These are phyloP conservation scores for Mallotus japonicus DNA, from an alignment of 441 rosid genomes.

Conservation along the genomic window DNA sequence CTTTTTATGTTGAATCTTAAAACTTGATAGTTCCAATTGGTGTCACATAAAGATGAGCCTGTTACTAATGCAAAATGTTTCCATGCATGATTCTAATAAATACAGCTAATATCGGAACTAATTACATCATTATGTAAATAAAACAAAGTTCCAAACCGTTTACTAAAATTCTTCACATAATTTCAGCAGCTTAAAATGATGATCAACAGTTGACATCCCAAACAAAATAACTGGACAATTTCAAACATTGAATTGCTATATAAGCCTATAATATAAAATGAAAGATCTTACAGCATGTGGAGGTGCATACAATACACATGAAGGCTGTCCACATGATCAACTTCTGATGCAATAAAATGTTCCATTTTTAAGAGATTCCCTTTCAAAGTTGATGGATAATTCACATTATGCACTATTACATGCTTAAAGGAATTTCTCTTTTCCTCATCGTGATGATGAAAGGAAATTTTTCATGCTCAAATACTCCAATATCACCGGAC, in stretches of 20 bases:
- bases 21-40: too few relatives aligned
- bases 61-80: too few relatives aligned
- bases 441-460: too few relatives aligned
- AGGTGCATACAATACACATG: not conserved
- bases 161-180: not conserved
- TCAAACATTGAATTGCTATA: not conserved
- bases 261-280: not conserved
- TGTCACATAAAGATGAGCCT: too few relatives aligned
- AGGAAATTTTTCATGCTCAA: too few relatives aligned
- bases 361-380: not conserved
- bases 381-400: not conserved
- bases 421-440: too few relatives aligned
- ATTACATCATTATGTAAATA: too few relatives aligned
- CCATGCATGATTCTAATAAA: too few relatives aligned
- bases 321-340: not conserved
- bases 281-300: not conserved
- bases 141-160: too few relatives aligned
- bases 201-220: not conserved
- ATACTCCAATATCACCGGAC: too few relatives aligned
- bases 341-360: not conserved
- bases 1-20: too few relatives aligned
- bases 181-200: not conserved
- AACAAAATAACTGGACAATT: not conserved
- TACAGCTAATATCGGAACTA: too few relatives aligned
- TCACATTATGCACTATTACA: not conserved